These are phyloP conservation scores for Suhomyces sp. DNA, from an alignment of 805 yeast species.

Conservation along the genomic window DNA sequence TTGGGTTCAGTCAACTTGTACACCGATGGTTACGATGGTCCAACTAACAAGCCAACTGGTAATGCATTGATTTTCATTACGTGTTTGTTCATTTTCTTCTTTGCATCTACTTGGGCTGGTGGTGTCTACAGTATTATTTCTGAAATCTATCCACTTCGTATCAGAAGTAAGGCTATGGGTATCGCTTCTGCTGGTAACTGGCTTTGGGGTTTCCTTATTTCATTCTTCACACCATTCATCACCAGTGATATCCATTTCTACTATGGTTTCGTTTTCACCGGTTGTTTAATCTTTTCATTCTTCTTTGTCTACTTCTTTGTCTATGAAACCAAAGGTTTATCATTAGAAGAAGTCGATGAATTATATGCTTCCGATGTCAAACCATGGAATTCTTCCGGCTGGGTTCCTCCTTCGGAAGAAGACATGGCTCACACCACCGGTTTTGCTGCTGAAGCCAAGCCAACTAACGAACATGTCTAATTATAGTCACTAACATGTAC, in stretches of 20 bases:
- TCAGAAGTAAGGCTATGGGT: conserved; percentile 46
- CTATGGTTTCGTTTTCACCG: conserved; percentile 64
- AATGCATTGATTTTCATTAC: conserved; percentile 61
- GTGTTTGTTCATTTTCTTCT: conserved; percentile 61
- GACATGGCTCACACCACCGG: conserved; percentile 36
- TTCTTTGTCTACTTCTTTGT: conserved; percentile 70
- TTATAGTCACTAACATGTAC: neutral
- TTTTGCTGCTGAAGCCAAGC: conserved; percentile 35
- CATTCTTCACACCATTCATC: conserved; percentile 66
- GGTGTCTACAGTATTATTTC: conserved; percentile 63
- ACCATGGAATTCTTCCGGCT: conserved; percentile 43
- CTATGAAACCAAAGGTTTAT: conserved; percentile 76
- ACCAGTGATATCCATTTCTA: conserved; percentile 58
- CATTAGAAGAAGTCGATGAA: conserved; percentile 78
- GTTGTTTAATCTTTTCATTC: conserved; percentile 58
- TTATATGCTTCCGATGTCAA: conserved; percentile 45
- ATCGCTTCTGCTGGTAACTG: conserved; percentile 29
- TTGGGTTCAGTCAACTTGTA: conserved; percentile 53
- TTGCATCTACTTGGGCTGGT: conserved; percentile 79
- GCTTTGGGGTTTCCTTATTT: conserved; percentile 29
- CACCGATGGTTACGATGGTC: conserved; percentile 35
- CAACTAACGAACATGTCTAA: conserved; percentile 26
- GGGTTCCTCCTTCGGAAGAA: conserved; percentile 47
- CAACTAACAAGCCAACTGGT: conserved; percentile 52
- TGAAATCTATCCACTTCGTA: conserved; percentile 66